phyloP scores from a whole-genome alignment of 1,284 basidiomycete species.

The Ceratobasidium sp. region DNA sequence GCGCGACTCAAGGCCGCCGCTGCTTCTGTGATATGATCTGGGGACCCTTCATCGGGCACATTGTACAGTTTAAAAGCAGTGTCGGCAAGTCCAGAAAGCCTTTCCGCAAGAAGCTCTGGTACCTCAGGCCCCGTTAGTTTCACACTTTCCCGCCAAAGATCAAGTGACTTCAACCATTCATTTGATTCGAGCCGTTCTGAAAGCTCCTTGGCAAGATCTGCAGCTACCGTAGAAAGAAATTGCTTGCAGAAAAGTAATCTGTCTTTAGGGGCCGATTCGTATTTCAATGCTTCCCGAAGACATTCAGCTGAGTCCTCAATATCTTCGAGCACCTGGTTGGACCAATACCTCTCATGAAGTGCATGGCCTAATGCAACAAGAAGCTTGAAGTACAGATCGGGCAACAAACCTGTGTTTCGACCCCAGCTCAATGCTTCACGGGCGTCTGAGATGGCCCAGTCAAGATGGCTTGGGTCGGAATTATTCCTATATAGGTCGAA shows the following conservation, averaged over 20 bases:
- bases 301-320: constrained; percentile 5
- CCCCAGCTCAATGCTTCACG: constrained; percentile 12
- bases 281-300: not conserved
- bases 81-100: constrained; percentile 19
- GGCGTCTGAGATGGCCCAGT: not conserved
- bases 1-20: not conserved
- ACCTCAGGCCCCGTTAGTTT: not conserved
- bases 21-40: constrained; percentile 11
- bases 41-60: not conserved
- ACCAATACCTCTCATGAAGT: constrained; percentile 10
- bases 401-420: not conserved
- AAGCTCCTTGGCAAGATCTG: no score
- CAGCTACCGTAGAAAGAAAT: not conserved
- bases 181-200: not conserved
- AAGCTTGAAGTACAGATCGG: not conserved
- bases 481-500: not conserved
- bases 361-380: not conserved
- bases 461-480: not conserved
- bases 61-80: constrained; percentile 6
- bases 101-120: not conserved
- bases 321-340: not conserved
- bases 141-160: not conserved
- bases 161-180: not conserved
- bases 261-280: not conserved
- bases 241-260: not conserved